Base-by-base conservation (phyloP, 106 monocot species). In the Dendrobium catenatum region DNA sequence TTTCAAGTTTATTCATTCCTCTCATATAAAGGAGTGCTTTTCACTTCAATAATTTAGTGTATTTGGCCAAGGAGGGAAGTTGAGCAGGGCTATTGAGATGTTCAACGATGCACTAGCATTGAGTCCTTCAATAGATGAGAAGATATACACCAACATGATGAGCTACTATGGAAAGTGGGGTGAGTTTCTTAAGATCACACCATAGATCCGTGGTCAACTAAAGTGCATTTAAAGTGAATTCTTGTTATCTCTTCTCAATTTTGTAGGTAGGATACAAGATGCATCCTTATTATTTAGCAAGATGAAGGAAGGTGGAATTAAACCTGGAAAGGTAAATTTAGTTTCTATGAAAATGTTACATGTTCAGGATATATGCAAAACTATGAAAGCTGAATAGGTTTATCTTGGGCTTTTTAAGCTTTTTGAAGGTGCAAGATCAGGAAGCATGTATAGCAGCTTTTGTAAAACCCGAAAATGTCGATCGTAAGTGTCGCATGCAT, bases 101-200 rank as follows among this genome's bases (percentile, higher is more conserved):
- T 99, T 99, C 83, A 81, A 82, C 43, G 78, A 84, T 75, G 95
- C 93, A 80, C 82, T 86, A 72, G 85, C 58, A 17, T 87, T 82
- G 72, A 87, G 86, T 42, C 66, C 93, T 16, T 64, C 77, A 40
- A 77, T 95, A 58, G 98, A 99, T 85, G 98, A 95, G 84, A 95
- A 98, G 81, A 72, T 82, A 80, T 99, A 95, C 84, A 99, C 98
- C 31, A 99, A 95, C 80, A 99, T 99, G 95, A 89, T 95, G 84
- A 85, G 83, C 74, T 89, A 84, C 42, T 95, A 90, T 85, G 95
- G 98, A 78, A 95, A 93, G 73, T 85, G 93, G 85, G 98, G 98
- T 95, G 77, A 76, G 80, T 42, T 37, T 84, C 76, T 16, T 20
- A 8, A 20, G 7, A 72, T 72, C 1, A 33, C 64, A 66, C 22